Evolutionary conservation across 371 early-diverging fungal genomes (phyloP).

Genomic region (Cokeromyces recurvatus): DNA sequence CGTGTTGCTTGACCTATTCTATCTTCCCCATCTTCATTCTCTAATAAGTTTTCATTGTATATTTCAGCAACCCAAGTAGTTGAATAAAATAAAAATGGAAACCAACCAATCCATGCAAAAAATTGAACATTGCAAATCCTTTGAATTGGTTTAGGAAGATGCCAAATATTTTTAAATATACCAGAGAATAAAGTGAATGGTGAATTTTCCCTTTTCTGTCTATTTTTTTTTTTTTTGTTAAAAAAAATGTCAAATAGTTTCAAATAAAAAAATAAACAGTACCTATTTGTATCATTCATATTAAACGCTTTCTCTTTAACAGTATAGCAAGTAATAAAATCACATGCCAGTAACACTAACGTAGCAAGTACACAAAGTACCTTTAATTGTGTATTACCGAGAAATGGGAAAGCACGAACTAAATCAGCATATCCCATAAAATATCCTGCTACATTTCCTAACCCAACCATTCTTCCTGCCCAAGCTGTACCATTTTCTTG

Average conservation of each 20-base stretch:
- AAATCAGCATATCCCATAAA: constrained; percentile 86
- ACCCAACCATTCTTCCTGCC: constrained; percentile 88
- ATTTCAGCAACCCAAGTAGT: constrained; percentile 78
- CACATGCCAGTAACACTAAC: constrained; percentile 52
- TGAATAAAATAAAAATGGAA: constrained; percentile 91
- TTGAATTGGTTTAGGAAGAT: constrained; percentile 70
- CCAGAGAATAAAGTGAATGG: constrained; percentile 28
- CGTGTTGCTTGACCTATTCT: constrained; percentile 69
- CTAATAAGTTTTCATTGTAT: constrained; percentile 25
- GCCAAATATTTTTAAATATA: constrained; percentile 39
- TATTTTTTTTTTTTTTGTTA: not conserved
- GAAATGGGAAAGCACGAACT: constrained; percentile 58
- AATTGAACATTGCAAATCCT: constrained; percentile 85
- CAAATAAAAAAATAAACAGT: not conserved
- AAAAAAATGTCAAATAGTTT: not conserved
- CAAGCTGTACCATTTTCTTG: constrained; percentile 88
- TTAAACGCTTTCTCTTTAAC: constrained; percentile 49
- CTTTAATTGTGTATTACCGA: constrained; percentile 82
- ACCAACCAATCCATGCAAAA: constrained; percentile 95
- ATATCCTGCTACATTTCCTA: constrained; percentile 86
- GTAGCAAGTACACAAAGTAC: constrained; percentile 74
- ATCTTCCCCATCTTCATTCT: constrained; percentile 33
- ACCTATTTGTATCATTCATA: not conserved
- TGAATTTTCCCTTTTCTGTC: constrained; percentile 11
- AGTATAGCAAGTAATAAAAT: constrained; percentile 65